Evolutionary conservation across 2,329 filamentous ascomycete species (phyloP).

Genomic region (Trichoderma gracile): DNA sequence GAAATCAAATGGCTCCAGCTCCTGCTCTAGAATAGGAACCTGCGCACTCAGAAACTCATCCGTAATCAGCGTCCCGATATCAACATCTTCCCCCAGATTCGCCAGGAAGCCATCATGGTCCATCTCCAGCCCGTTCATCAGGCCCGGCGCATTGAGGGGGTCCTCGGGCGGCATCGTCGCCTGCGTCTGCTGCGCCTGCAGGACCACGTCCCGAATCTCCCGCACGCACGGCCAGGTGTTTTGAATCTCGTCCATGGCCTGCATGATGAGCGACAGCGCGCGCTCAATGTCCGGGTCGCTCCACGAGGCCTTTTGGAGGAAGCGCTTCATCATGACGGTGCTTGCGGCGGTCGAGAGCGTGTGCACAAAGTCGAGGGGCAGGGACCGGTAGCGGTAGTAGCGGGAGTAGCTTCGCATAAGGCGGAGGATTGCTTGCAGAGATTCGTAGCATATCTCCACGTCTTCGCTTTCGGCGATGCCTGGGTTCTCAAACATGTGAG

Average conservation of each 20-base stretch:
- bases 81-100: slow-evolving; percentile 32
- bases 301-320: slow-evolving; percentile 44
- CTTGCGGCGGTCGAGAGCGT: slow-evolving; percentile 51
- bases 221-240: slow-evolving; percentile 50
- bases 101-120: slow-evolving; percentile 34
- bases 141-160: slow-evolving; percentile 37
- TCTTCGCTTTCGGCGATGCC: slow-evolving; percentile 46
- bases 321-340: slow-evolving; percentile 49
- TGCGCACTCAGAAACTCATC: slow-evolving; percentile 41
- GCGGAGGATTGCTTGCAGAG: slow-evolving; percentile 47
- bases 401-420: slow-evolving; percentile 48
- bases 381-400: slow-evolving; percentile 46
- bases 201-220: slow-evolving; percentile 43
- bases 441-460: slow-evolving; percentile 53
- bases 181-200: slow-evolving; percentile 37
- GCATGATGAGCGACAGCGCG: slow-evolving; percentile 50
- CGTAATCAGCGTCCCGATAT: slow-evolving; percentile 39
- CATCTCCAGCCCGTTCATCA: slow-evolving; percentile 39
- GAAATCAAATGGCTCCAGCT: slow-evolving; percentile 37
- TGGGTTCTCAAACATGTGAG: slow-evolving; percentile 44
- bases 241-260: slow-evolving; percentile 55
- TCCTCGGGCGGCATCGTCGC: slow-evolving; percentile 37
- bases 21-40: slow-evolving; percentile 34
- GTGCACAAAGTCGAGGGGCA: slow-evolving; percentile 52
- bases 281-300: slow-evolving; percentile 49